Percentiles rank a stretch among this genome's conserved stretches.
Evolutionary conservation across 1,284 basidiomycete genomes (phyloP).

Genomic region (Boletus calvinii): DNA sequence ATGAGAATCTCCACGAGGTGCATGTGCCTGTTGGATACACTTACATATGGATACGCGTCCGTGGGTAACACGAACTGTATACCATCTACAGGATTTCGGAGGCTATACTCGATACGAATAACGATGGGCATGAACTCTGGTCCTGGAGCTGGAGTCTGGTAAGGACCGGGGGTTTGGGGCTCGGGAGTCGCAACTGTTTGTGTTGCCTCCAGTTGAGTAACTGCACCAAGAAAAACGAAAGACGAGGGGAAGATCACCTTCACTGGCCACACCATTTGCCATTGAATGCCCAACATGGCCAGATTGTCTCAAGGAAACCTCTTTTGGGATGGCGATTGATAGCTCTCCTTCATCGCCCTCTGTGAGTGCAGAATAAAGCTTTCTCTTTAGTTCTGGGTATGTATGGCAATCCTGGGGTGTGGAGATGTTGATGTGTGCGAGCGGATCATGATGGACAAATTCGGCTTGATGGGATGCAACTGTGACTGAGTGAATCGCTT

Average conservation of each 20-base stretch:
- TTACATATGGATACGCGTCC: constrained; percentile 81
- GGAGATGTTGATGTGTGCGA: constrained; percentile 66
- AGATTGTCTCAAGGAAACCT: constrained; percentile 69
- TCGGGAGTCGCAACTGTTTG: constrained; percentile 69
- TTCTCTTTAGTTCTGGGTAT: constrained; percentile 93
- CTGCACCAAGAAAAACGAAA: not conserved
- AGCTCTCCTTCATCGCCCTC: constrained; percentile 94
- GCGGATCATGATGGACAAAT: constrained; percentile 75
- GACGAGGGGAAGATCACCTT: constrained; percentile 39
- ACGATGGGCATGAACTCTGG: constrained; percentile 78
- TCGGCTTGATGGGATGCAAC: constrained; percentile 69
- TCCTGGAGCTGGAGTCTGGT: constrained; percentile 42
- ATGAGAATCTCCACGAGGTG: constrained; percentile 26
- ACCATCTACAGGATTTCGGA: constrained; percentile 82
- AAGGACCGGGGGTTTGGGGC: constrained; percentile 65
- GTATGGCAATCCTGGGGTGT: constrained; percentile 82
- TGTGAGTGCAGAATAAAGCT: constrained; percentile 84
- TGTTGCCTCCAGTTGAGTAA: constrained; percentile 11
- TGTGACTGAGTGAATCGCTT: constrained; percentile 74
- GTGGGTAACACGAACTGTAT: constrained; percentile 82
- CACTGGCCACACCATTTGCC: constrained; percentile 41
- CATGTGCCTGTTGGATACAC: constrained; percentile 33
- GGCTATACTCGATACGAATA: constrained; percentile 77
- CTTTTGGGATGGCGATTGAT: constrained; percentile 84
- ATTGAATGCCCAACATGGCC: constrained; percentile 46